Base-by-base conservation (phyloP, 305 asterid genomes). In the Striga hermonthica region DNA sequence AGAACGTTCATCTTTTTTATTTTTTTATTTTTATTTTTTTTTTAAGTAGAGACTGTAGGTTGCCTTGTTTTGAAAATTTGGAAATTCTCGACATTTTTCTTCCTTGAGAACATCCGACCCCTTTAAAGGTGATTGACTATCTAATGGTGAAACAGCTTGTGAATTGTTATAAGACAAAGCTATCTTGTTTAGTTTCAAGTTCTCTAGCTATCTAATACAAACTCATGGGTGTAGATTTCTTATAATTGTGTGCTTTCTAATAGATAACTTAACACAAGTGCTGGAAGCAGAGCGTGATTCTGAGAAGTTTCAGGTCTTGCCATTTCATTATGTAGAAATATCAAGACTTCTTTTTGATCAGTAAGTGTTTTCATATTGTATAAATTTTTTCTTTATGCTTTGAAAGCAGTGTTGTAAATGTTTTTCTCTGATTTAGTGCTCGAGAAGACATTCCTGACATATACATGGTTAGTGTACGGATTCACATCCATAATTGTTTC, bases 301-400 rank as follows among this genome's bases (percentile, higher is more conserved):
- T 67, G 91, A 89, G 68, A 84, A 81, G 76, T 89, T 87, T 76
- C 95, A 92, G 82, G 85, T 87, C 35, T 78, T 92, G 77, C 97
- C 97, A 73, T 92, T 89, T 80, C 97, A 92, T 69, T 92, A 92
- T 65, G 96, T 92, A 48, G 97, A 92, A 82, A 86, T 92, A 77
- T 85, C 98, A 56, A 82, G 96, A 83, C 95, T 89, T 70, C 95
- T 92, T 39, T 92, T 89, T 76, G 93, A 92, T 76, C 88, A 86
- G 97, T 86, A 80, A 84, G 96, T 78, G 44, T 10, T 56, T 49
- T 63, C 28, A 4, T 68, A 49, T 57, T 11, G 38, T 60, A 56
- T 48, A 49, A 22, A 48, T 70, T 35, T 65, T 43, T 47, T 44
- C 43, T 60, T 50, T 53, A 37, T 49, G 59, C 52, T 53, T 35